Base-by-base conservation (phyloP, 1,284 basidiomycete species). In the Rugosomyces carneus region DNA sequence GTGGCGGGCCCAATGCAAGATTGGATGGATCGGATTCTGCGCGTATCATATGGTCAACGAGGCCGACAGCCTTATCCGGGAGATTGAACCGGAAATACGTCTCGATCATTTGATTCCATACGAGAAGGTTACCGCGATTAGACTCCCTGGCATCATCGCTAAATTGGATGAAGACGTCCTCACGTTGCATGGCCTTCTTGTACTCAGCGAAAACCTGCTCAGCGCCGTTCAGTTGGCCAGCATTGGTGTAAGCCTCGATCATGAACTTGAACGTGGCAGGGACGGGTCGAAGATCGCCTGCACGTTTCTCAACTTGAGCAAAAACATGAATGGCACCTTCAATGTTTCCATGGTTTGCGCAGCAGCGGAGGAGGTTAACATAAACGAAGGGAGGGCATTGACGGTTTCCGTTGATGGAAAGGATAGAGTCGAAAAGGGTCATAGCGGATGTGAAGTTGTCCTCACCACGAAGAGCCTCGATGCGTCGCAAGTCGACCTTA, bases 101-200 rank as follows among this genome's bases (percentile, higher is more conserved):
- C 37, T 78, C 70, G 44, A 95, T 78, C 79, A 93, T 88, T 51
- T 74, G 67, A 51, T 83, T 82, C 80, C 81, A 93, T 1, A 89
- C 71, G 27, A 68, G 56, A 23, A 80, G 65, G 44, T 75, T 71
- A 2, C 60, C 56, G 16, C 55, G 56, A 10, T 58, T 40, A 1
- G 47, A 56, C 31, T 60, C 45, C 7, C 43, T 48, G 23, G 21
- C 18, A 3, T 54, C 49, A 42, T 1, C 53, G 36, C 11, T 47
- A 50, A 53, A 52, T 24, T 24, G 7, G 32, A 44, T 10, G 43
- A 53, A 31, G 47, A 79, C 52, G 2, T 61, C 62, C 2, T 69
- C 70, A 0, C 63, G 60, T 13, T 63, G 54, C 21, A 70, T 68
- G 37, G 60, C 21, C 63, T 67, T 29, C 63, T 64, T 54, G 63